phyloP scores from a whole-genome alignment of 495 filamentous ascomycete species.

The Coniosporium apollinis region DNA sequence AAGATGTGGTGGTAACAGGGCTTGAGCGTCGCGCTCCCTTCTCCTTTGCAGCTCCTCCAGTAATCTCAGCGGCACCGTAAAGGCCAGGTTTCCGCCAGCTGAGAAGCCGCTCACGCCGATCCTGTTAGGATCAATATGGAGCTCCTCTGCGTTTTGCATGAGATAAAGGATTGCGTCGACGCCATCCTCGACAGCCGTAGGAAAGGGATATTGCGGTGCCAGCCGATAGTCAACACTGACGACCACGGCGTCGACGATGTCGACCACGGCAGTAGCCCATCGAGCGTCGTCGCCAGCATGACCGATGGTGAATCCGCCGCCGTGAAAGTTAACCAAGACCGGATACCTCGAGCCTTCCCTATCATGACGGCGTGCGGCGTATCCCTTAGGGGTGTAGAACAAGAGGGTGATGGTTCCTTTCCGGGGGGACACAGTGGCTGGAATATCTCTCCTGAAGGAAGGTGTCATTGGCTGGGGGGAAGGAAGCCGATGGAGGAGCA shows the following conservation, averaged over 20 bases:
- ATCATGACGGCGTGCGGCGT: too few relatives aligned
- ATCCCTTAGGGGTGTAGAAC: too few relatives aligned
- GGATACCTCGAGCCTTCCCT: too few relatives aligned
- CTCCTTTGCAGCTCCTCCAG: too few relatives aligned
- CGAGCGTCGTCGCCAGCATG: constrained; percentile 19
- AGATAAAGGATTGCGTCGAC: constrained; percentile 10
- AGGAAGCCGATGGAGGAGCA: too few relatives aligned
- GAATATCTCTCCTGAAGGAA: too few relatives aligned
- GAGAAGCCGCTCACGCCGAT: constrained; percentile 14
- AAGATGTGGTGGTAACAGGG: too few relatives aligned
- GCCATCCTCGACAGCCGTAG: constrained; percentile 55
- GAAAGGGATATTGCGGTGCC: constrained; percentile 64
- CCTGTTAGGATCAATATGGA: constrained; percentile 10
- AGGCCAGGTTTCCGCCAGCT: constrained; percentile 13
- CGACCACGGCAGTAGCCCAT: constrained; percentile 16
- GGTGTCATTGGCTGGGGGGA: too few relatives aligned
- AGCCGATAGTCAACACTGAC: constrained; percentile 60
- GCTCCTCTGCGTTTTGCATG: constrained; percentile 5
- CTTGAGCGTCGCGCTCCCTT: too few relatives aligned
- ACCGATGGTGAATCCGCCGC: constrained; percentile 30
- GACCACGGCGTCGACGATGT: constrained; percentile 44
- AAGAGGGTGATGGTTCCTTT: too few relatives aligned
- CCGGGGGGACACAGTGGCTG: too few relatives aligned
- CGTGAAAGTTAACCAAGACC: constrained; percentile 27
- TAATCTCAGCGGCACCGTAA: too few relatives aligned